Conservation (phyloP, 345 rosid species). For the Streptanthus diversifolius region DNA sequence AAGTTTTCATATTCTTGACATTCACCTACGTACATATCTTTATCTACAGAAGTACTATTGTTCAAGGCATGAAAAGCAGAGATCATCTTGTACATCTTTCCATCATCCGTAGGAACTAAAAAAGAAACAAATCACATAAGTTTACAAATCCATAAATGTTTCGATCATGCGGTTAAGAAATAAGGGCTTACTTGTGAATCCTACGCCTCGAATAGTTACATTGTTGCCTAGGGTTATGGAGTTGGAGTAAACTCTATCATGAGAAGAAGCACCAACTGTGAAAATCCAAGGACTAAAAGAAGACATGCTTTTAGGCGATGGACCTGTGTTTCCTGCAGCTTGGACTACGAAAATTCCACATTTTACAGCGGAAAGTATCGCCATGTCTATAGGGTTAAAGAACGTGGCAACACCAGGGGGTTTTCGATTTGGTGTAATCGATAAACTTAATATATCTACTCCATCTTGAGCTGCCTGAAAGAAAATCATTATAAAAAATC, state of each 20-base stretch:
- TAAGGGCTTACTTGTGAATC: constrained; percentile 74
- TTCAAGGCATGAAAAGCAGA: constrained; percentile 72
- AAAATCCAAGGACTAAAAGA: constrained; percentile 98
- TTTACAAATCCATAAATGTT: background rate
- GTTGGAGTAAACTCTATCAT: constrained; percentile 75
- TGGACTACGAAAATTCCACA: constrained; percentile 87
- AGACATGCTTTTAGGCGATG: constrained; percentile 87
- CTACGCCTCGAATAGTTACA: constrained; percentile 68
- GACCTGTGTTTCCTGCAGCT: constrained; percentile 99
- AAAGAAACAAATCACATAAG: constrained; percentile 1
- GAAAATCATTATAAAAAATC: background rate
- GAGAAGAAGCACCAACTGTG: constrained; percentile 93
- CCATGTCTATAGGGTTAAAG: constrained; percentile 96
- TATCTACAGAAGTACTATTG: constrained; percentile 48
- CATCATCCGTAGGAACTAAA: constrained; percentile 59
- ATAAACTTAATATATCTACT: constrained; percentile 80
- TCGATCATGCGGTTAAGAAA: background rate
- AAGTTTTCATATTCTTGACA: constrained; percentile 73
- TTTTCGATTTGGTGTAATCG: constrained; percentile 87
- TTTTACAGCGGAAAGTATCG: constrained; percentile 83
- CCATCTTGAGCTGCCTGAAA: constrained; percentile 98
- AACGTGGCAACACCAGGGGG: constrained; percentile 93
- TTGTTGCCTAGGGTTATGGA: constrained; percentile 76
- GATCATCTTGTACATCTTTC: constrained; percentile 53
- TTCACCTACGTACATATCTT: constrained; percentile 82